Conservation (phyloP, 73 alveolate species). For the Blepharisma stoltei region DNA sequence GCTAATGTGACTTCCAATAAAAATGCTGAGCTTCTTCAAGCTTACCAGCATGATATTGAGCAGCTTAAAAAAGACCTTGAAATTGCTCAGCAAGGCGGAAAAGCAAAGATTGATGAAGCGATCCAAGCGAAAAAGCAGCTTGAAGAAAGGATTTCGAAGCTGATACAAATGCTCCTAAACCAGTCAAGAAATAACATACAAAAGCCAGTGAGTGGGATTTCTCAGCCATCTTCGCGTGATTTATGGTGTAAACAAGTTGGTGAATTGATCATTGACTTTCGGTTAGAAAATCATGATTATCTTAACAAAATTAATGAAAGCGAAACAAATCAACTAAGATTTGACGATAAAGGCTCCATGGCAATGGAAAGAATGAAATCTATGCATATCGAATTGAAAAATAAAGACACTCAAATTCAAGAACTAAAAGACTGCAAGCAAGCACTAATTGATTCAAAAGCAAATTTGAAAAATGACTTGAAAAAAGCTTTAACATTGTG, state of each 20-base stretch:
- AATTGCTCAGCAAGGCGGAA: slow-evolving; percentile 83
- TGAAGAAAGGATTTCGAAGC: slow-evolving; percentile 4
- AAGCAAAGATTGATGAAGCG: background rate
- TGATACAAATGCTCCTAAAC: background rate
- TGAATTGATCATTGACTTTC: too few species aligned
- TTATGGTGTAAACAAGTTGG: too few species aligned
- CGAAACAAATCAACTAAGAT: background rate
- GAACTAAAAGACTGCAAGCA: background rate
- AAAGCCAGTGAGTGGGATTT: too few species aligned
- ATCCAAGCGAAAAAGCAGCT: background rate
- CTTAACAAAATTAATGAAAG: too few species aligned
- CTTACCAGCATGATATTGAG: slow-evolving; percentile 18
- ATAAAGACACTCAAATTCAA: background rate
- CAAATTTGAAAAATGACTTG: background rate
- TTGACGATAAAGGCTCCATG: slow-evolving; percentile 23
- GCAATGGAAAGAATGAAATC: slow-evolving; percentile 12
- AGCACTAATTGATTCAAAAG: background rate
- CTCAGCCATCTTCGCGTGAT: too few species aligned
- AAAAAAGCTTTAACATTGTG: background rate
- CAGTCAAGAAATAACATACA: background rate
- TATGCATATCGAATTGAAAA: background rate
- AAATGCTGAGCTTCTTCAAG: slow-evolving; percentile 20
- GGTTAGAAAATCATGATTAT: too few species aligned
- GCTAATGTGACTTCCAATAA: slow-evolving; percentile 53
- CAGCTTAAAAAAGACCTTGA: slow-evolving; percentile 46